Evolutionary conservation across 2,329 filamentous ascomycete genomes (phyloP), one percentile per base, ranked within the genome.

Genomic region (Fusarium humuli): DNA sequence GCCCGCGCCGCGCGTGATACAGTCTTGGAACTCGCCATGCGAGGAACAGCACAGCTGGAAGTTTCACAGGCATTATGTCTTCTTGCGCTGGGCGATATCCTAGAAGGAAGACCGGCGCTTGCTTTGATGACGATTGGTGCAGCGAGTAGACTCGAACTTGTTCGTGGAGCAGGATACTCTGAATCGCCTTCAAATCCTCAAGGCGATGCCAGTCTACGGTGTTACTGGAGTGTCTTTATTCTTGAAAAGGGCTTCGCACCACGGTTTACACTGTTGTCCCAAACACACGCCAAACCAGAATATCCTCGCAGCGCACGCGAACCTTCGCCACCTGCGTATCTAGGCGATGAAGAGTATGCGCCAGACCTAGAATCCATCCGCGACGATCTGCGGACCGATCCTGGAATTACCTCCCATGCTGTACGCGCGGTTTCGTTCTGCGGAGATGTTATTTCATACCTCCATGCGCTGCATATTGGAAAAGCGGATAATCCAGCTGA

Each of bases 121-220:
- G 72, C 72, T 4, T 20, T 74, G 3, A 74, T 74, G 72, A 63
- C 70, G 1, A 74, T 74, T 25, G 72, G 72, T 6, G 69, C 62
- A 2, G 72, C 61, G 0, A 60, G 62, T 1, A 62, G 72, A 25
- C 56, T 74, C 5, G 64, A 74, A 18, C 63, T 73, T 6, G 61
- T 74, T 1, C 65, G 67, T 0, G 44, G 65, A 30, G 57, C 62
- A 22, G 47, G 65, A 16, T 59, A 50, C n/a, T 37, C 56, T 1
- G 63, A 32, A 10, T 67, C 67, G 1, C 27, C 54, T 10, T 11
- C 9, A 10, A 40, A 10, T 2, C 47, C 37, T 1, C 44, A 52
- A 7, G 61, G 42, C 1, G 72, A 74, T 4, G 50, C 72, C 3
- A 65, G 67, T 12, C 14, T 64, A 5, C 57, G 72, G 9, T 74